Base-by-base conservation (phyloP, 768 basidiomycete genomes). In the Collybia sordida region DNA sequence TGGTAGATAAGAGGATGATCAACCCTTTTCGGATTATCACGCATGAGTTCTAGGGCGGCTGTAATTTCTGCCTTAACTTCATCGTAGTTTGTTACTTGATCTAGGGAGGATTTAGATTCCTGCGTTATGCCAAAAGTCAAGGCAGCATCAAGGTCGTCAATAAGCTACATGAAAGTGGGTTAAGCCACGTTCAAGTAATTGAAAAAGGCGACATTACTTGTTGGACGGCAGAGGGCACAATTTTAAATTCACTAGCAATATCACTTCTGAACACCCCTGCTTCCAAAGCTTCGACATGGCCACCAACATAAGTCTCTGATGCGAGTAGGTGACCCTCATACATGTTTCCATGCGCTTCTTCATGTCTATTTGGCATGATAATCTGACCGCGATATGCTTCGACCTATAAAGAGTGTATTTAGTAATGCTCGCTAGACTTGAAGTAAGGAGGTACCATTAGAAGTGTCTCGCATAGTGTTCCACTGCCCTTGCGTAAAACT, bases 1-100 rank as follows among this genome's bases (percentile, higher is more conserved):
- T 99, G 97, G 70, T 99, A 99, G 63, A 99, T 98, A 55, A 98
- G 83, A 0, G 97, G 97, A 11, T 85, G 90, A 72, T 98, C 95
- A 37, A 77, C 75, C 12, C 96, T 90, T 47, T 85, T 80, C 0
- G 97, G 96, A 51, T 88, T 84, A 70, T 98, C 94, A 22, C 93
- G 92, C 78, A 98, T 88, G 55, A 84, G 64, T 63, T 96, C 93
- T 23, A 99, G 83, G 40, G 87, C 84, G 0, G 74, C 64, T 53
- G 78, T 79, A 49, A 99, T 97, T 52, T 87, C 72, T 15, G 68
- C 71, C 64, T 94, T 96, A 64, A 98, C 87, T 64, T 93, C 88
- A 45, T 93, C 90, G 65, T 98, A 99, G 71, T 99, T 98, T 9
- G 82, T 90, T n/a, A 98, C 88, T 22, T 82, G 76, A 24, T 91